Percentiles rank a stretch among this genome's conserved stretches.
Conservation (phyloP, 345 rosid species). For the Isatis tinctoria region DNA sequence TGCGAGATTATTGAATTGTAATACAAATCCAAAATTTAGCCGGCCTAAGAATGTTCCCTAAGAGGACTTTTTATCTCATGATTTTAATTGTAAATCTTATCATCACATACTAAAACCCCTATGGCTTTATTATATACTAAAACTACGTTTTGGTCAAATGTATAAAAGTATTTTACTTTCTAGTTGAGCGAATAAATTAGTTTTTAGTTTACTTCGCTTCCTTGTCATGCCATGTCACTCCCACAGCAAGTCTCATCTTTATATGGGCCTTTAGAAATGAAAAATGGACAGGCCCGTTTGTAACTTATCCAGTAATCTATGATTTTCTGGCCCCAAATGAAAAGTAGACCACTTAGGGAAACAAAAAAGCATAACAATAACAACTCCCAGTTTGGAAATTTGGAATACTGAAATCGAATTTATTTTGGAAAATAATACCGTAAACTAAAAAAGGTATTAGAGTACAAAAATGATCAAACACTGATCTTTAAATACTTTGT, state of each 20-base stretch:
- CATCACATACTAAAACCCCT: neutral
- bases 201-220: neutral
- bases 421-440: neutral
- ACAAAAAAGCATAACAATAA: neutral
- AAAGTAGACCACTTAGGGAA: neutral
- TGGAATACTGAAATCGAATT: neutral
- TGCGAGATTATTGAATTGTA: neutral
- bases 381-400: neutral
- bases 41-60: constrained; percentile 15
- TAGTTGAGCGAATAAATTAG: neutral
- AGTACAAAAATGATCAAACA: neutral
- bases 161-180: constrained; percentile 21
- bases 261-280: neutral
- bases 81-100: neutral
- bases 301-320: neutral
- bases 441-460: neutral
- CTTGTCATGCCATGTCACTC: constrained; percentile 13
- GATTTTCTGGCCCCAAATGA: neutral
- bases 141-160: constrained; percentile 20
- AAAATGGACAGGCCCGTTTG: neutral
- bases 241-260: neutral
- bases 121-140: constrained; percentile 2
- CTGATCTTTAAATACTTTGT: neutral
- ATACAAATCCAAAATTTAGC: neutral
- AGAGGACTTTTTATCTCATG: neutral